Conservation (phyloP, 768 basidiomycete species). For the Boletus reticuloceps region DNA sequence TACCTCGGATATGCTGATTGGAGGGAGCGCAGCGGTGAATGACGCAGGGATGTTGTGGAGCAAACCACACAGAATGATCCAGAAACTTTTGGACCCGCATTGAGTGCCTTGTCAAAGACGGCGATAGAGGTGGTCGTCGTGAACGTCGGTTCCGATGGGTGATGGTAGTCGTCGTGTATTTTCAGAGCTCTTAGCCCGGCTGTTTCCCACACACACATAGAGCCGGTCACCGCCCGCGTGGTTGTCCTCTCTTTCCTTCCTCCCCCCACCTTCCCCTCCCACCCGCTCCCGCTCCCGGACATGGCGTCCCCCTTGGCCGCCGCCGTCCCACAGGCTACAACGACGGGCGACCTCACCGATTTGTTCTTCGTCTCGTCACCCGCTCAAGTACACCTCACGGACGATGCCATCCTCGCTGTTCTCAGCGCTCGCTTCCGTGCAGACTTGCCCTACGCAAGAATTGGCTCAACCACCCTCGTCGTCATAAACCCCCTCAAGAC, state of each 20-base stretch:
- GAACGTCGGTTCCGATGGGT: no score
- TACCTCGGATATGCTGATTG: slow-evolving; percentile 17
- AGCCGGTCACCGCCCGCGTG: no score
- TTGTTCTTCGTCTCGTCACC: slow-evolving; percentile 38
- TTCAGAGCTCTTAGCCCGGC: no score
- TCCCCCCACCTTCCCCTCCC: slow-evolving; percentile 2
- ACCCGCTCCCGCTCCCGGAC: neutral
- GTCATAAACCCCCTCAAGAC: slow-evolving; percentile 60
- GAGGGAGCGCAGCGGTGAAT: slow-evolving; percentile 6
- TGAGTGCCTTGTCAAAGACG: no score
- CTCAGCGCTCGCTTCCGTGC: slow-evolving; percentile 56
- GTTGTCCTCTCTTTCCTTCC: neutral
- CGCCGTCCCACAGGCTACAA: slow-evolving; percentile 35
- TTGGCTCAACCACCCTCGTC: slow-evolving; percentile 48
- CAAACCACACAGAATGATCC: neutral
- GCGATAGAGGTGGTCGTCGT: no score
- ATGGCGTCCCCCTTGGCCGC: slow-evolving; percentile 41
- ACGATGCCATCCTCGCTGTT: slow-evolving; percentile 54
- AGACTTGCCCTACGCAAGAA: slow-evolving; percentile 55
- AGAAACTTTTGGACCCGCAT: no score
- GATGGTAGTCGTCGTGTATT: no score
- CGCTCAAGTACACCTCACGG: slow-evolving; percentile 48
- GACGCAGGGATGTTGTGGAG: slow-evolving; percentile 5
- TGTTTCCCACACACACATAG: no score
- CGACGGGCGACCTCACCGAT: slow-evolving; percentile 49